Percentiles rank a stretch among this genome's conserved stretches.
Conservation (phyloP, 2,329 filamentous ascomycete species). For the Claviceps arundinis region DNA sequence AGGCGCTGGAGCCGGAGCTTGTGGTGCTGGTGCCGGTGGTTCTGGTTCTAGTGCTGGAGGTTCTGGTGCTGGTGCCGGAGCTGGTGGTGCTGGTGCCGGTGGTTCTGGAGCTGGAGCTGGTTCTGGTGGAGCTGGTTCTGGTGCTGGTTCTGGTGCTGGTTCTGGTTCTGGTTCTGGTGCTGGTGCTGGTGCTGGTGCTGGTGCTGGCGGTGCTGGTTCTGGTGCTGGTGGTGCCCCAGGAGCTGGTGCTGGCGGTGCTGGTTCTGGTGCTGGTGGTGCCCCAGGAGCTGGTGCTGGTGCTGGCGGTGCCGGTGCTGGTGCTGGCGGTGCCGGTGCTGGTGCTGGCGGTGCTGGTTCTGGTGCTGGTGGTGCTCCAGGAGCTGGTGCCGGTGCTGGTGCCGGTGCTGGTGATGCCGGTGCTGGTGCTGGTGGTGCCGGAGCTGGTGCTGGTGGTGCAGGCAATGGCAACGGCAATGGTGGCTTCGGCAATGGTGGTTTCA, state of each 20-base stretch:
- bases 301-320: not conserved
- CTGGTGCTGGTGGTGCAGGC: not conserved
- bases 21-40: not conserved
- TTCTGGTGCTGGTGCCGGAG: not conserved
- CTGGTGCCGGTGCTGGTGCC: not conserved
- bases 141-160: not conserved
- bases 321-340: not conserved
- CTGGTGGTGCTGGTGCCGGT: not conserved
- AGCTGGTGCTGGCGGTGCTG: not conserved
- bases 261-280: too few species aligned
- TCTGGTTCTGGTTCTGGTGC: not conserved
- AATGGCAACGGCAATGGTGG: not conserved
- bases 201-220: too few species aligned
- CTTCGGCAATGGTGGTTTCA: not conserved
- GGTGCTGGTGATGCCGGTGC: not conserved
- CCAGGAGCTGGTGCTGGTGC: too few species aligned
- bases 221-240: not conserved
- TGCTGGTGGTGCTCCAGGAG: not conserved
- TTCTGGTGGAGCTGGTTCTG: not conserved
- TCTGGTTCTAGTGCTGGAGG: not conserved
- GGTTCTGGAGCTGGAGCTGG: not conserved
- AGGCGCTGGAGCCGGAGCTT: not conserved
- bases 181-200: not conserved
- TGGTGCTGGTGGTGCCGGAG: not conserved
- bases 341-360: not conserved